These are phyloP conservation scores for Alternaria longipes DNA, from an alignment of 2,329 filamentous ascomycete species.

Conservation along the genomic window DNA sequence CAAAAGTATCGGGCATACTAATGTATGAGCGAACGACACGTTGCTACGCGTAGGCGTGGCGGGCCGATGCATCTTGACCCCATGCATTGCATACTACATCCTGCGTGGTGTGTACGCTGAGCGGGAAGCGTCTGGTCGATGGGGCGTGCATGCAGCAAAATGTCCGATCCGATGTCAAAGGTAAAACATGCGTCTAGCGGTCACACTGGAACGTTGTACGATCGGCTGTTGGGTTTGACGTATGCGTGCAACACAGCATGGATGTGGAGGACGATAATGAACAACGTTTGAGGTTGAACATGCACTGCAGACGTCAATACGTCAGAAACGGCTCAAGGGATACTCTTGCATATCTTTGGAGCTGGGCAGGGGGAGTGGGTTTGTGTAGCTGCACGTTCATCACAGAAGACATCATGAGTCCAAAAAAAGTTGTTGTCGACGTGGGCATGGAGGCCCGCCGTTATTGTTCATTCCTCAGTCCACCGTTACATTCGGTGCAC, in stretches of 20 bases:
- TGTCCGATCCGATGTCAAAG: slow-evolving; percentile 2
- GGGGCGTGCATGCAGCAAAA: slow-evolving; percentile 14
- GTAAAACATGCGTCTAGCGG: neutral
- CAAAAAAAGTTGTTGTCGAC: slow-evolving; percentile 1
- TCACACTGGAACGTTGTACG: neutral
- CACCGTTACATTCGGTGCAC: slow-evolving; percentile 22
- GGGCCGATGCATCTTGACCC: slow-evolving; percentile 9
- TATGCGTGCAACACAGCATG: slow-evolving; percentile 1
- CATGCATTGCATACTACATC: slow-evolving; percentile 1
- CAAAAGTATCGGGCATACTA: neutral
- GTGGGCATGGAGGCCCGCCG: slow-evolving; percentile 22
- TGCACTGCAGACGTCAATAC: slow-evolving; percentile 19
- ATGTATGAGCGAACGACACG: slow-evolving; percentile 2
- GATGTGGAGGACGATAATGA: slow-evolving; percentile 9
- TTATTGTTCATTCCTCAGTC: slow-evolving; percentile 30
- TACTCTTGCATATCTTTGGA: slow-evolving; percentile 12
- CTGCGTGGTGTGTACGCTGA: slow-evolving; percentile 11
- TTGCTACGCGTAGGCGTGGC: slow-evolving; percentile 5
- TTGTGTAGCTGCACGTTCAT: neutral
- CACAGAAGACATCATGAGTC: neutral
- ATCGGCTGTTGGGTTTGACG: slow-evolving; percentile 7
- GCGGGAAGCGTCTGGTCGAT: slow-evolving; percentile 14
- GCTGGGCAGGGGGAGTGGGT: neutral
- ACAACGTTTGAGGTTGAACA: slow-evolving; percentile 8
- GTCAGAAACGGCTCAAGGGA: slow-evolving; percentile 11